Evolutionary conservation across 78 protist species (phyloP), one percentile per base, ranked within the genome.

Genomic region (Planoprotostelium fungivorum): DNA sequence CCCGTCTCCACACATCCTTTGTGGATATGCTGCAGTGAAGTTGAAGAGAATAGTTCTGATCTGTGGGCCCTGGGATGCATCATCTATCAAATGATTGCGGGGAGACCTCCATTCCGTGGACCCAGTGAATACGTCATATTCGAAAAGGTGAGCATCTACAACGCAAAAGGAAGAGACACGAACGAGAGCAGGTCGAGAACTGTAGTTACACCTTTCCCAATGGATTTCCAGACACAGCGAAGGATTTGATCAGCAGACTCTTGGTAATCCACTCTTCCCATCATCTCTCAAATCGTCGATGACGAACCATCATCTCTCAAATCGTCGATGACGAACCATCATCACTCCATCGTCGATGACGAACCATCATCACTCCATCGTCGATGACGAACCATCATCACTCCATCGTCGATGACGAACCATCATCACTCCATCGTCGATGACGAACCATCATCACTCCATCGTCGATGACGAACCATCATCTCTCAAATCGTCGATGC

Each of bases 21-120:
- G 31, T 25, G 73, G 16, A 51, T 25, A 51, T 51, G 16, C 73
- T 51, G 73, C n/a, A n/a, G n/a, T n/a, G n/a, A n/a, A n/a, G n/a
- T 36, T 87, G 9, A 84, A 34, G 5, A 37, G 36, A 88, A 29
- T 1, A 37, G 36, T 34, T 92, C 97, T 34, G 99, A 97, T 63
- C 73, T 96, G 84, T 97, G 99, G 99, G 96, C 97, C 39, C 86
- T 96, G 28, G 99, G 98, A 9, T 97, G 99, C 88, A 96, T 97
- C 37, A 28, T 97, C n/a, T 97, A 91, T 89, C 99, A 97, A 51
- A 31, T 97, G 95, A 86, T 90, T 1, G 88, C 97, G n/a, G 98
- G 98, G 0, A 38, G 90, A 39, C 83, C 88, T 0, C 96, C 96
- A 37, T 95, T 95, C 84, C 35, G 89, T n/a, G 96, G 93, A 0